Evolutionary conservation across 169 alveolate species (phyloP), one percentile per base, ranked within the genome.

Genomic region (Eimeria sp.): DNA sequence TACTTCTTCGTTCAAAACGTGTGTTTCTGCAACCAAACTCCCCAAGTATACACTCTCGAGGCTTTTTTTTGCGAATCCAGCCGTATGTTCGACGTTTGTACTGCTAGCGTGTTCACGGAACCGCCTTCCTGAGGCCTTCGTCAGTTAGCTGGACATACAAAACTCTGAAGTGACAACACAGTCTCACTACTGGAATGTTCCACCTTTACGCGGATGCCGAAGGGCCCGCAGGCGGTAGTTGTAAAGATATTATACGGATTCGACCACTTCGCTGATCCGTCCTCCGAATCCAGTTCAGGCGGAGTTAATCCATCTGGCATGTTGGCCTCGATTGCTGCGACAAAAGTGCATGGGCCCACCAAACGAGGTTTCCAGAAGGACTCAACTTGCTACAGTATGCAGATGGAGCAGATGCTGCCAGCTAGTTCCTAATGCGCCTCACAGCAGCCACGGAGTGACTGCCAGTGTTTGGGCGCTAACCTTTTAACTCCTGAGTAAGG

Each of bases 101-200:
- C 83, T 74, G 58, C 83, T 74, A 20, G 56, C 16, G 58, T 37
- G 58, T 16, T 18, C 20, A 18, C 58, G 6, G 56, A 8, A 18
- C 14, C 40, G 54, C n/a, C 80, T 74, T 20, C 46, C 83, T 37
- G 0, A 37, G 83, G 83, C 33, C 8, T 56, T 37, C 30, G 3
- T 71, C 43, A 33, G 52, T 23, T 49, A 13, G 6, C 25, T n/a
- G 88, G 27, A 76, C 37, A 46, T 30, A 52, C 18, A 46, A 78
- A 78, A 78, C 14, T 6, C 27, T 16, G 33, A 80, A 52, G 52
- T 80, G 89, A 64, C 30, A 64, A 20, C 25, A 20, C 91, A 33
- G 82, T 64, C 94, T 66, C 46, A 87, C 94, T 87, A 76, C 94
- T 87, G 94, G 94, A 89, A 64, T 94, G 96, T 68, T 94, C 96